Evolutionary conservation across 2,329 filamentous ascomycete species (phyloP), one percentile per base, ranked within the genome.

Genomic region (Atkinsonella texensis): DNA sequence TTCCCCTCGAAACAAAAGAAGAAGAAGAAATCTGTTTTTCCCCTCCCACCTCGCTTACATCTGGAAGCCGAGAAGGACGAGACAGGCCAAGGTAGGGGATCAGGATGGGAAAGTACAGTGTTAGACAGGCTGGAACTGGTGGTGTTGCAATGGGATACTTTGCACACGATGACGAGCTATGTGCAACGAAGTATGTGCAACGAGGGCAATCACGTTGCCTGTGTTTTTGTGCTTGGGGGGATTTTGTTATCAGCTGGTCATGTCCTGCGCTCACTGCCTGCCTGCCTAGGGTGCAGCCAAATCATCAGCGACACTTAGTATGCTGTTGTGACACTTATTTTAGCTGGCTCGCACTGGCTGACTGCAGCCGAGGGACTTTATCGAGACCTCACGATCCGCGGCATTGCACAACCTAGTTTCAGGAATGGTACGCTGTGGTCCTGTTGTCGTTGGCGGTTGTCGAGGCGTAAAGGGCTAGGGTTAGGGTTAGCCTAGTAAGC

Each of bases 291-390:
- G 28, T 28, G 7, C 5, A 28, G 28, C 28, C 20, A 23, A 23
- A 23, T 91, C 70, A 62, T 80, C 53, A 11, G 42, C 15, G 12
- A 4, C 28, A n/a, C n/a, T n/a, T n/a, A n/a, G n/a, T n/a, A n/a
- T n/a, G n/a, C n/a, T n/a, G n/a, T n/a, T n/a, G n/a, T n/a, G n/a
- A n/a, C n/a, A n/a, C n/a, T n/a, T n/a, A n/a, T n/a, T n/a, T n/a
- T n/a, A n/a, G n/a, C n/a, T n/a, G n/a, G n/a, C n/a, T n/a, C n/a
- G n/a, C n/a, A n/a, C n/a, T n/a, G n/a, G n/a, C n/a, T n/a, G n/a
- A n/a, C n/a, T n/a, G n/a, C n/a, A n/a, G n/a, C n/a, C n/a, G n/a
- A n/a, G n/a, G n/a, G n/a, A n/a, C n/a, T n/a, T n/a, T n/a, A n/a
- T n/a, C n/a, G n/a, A n/a, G n/a, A n/a, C n/a, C n/a, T n/a, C n/a